Evolutionary conservation across 2,329 filamentous ascomycete genomes (phyloP).

Genomic region (Talaromyces sp.): DNA sequence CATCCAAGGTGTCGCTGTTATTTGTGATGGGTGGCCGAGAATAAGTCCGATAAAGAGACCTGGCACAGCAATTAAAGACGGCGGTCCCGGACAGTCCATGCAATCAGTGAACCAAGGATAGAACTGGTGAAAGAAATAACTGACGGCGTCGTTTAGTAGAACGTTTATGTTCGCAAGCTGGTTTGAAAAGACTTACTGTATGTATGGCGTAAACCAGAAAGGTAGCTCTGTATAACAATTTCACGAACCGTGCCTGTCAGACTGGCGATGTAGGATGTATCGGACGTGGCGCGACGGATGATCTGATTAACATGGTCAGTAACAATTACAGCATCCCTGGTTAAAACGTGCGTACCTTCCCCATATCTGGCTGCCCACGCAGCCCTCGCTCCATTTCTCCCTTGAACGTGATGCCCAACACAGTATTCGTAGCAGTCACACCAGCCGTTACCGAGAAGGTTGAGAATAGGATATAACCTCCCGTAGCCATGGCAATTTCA

Average conservation of each 20-base stretch:
- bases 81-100: slow-evolving; percentile 17
- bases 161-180: background rate
- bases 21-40: background rate
- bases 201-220: slow-evolving; percentile 30
- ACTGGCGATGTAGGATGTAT: slow-evolving; percentile 42
- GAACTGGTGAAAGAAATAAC: slow-evolving; percentile 19
- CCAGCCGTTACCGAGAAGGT: slow-evolving; percentile 46
- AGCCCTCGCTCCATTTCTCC: slow-evolving; percentile 34
- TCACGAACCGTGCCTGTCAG: slow-evolving; percentile 28
- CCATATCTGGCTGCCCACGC: background rate
- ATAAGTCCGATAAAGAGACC: background rate
- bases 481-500: slow-evolving; percentile 52
- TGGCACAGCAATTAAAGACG: background rate
- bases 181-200: slow-evolving; percentile 27
- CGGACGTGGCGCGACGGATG: slow-evolving; percentile 41
- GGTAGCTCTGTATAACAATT: slow-evolving; percentile 31
- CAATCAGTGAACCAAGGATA: slow-evolving; percentile 11
- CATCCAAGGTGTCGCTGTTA: no score
- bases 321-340: background rate
- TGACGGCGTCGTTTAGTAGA: background rate
- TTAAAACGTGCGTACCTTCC: slow-evolving; percentile 19
- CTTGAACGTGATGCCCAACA: slow-evolving; percentile 39
- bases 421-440: slow-evolving; percentile 39
- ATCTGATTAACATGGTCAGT: slow-evolving; percentile 31
- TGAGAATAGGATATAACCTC: slow-evolving; percentile 49